These are phyloP conservation scores for Cadophora luteo-olivacea DNA, from an alignment of 2,329 filamentous ascomycete genomes.

Conservation along the genomic window DNA sequence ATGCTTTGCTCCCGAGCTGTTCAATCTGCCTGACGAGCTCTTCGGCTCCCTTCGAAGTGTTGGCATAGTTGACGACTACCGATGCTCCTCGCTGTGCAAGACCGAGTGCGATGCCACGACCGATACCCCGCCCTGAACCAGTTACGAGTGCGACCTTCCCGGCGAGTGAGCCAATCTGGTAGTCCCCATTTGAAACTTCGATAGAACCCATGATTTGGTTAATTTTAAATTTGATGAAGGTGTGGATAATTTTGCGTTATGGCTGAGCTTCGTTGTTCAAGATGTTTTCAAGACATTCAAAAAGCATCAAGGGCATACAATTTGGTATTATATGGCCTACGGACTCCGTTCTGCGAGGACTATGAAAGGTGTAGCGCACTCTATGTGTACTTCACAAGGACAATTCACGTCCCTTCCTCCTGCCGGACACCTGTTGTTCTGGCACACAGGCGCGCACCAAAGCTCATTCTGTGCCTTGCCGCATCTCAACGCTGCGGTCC, in stretches of 20 bases:
- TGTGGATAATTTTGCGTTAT: not conserved
- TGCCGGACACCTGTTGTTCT: not conserved
- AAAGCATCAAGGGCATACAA: not conserved
- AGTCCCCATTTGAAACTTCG: constrained; percentile 10
- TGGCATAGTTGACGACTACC: constrained; percentile 66
- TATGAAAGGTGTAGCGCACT: not conserved
- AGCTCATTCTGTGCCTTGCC: not conserved
- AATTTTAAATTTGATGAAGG: not conserved
- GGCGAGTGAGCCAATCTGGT: constrained; percentile 16
- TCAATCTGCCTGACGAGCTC: constrained; percentile 59
- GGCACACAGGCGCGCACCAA: not conserved
- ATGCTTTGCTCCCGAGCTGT: constrained; percentile 56
- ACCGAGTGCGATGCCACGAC: constrained; percentile 54
- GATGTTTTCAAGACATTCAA: not conserved
- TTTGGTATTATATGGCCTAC: not conserved
- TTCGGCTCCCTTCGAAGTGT: constrained; percentile 62
- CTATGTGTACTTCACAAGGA: not conserved
- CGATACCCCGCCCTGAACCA: constrained; percentile 80
- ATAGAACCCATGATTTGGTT: constrained; percentile 16
- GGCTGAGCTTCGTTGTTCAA: not conserved
- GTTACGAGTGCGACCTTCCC: constrained; percentile 82
- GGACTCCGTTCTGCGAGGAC: not conserved
- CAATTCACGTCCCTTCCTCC: not conserved
- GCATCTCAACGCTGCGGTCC: not conserved
- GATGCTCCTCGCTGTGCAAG: constrained; percentile 49